Percentiles rank a stretch among this genome's conserved stretches.
phyloP scores from a whole-genome alignment of 1,284 basidiomycete species.

The Heliocybe sulcata region DNA sequence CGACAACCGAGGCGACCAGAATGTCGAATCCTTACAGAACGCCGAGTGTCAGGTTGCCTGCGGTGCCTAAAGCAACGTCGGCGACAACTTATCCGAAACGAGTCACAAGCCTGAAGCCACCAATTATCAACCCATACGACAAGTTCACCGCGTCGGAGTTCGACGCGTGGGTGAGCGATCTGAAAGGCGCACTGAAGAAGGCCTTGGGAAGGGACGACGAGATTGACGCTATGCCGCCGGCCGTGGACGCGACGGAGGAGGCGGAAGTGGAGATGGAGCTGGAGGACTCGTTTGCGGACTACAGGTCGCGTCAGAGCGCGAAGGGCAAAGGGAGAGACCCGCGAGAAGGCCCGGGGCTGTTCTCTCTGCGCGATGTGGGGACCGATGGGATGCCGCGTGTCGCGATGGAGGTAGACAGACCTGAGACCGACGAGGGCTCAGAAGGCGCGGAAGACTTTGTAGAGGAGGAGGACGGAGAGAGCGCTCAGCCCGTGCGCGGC shows the following conservation, averaged over 20 bases:
- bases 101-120: conserved; percentile 23
- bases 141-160: conserved; percentile 60
- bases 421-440: neutral
- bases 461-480: neutral
- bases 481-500: neutral
- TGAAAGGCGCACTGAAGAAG: conserved; percentile 44
- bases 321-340: conserved; percentile 61
- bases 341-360: conserved; percentile 44
- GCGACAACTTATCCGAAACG: neutral
- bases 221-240: neutral
- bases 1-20: neutral
- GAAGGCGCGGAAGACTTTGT: neutral
- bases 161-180: conserved; percentile 58
- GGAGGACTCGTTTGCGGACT: conserved; percentile 50
- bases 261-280: conserved; percentile 23
- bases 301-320: conserved; percentile 35
- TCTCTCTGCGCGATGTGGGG: neutral
- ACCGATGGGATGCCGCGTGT: neutral
- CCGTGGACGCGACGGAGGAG: conserved; percentile 13
- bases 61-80: neutral
- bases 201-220: conserved; percentile 42
- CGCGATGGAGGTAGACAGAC: neutral
- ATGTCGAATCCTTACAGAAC: neutral
- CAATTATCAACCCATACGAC: conserved; percentile 64
- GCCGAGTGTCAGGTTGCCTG: neutral